A percentile compares a stretch with the other conserved stretches of the same genome.
These are phyloP conservation scores for Pseudocercospora cruenta DNA, from an alignment of 2,329 filamentous ascomycete species.

Conservation along the genomic window DNA sequence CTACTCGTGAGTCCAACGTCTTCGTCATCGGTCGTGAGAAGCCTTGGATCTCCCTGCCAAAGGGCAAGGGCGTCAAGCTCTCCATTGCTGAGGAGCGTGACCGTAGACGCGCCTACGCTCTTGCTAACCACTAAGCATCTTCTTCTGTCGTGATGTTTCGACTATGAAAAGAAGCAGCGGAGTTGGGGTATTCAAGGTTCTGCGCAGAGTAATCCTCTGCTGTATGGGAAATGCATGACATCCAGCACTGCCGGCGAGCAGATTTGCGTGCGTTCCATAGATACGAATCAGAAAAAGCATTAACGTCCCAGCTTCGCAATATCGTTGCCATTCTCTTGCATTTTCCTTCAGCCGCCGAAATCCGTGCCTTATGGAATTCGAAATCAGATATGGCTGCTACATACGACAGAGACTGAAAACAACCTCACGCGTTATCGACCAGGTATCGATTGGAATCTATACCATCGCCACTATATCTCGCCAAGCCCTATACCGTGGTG, in stretches of 20 bases:
- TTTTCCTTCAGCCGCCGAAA: too few species aligned
- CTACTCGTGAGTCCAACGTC: conserved; percentile 98
- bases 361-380: too few species aligned
- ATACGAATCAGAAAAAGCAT: conserved; percentile 22
- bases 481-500: too few species aligned
- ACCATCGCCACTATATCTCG: too few species aligned
- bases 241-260: conserved; percentile 18
- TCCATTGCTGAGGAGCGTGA: conserved; percentile 99
- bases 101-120: conserved; percentile 77
- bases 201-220: conserved; percentile 14
- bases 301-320: conserved; percentile 19
- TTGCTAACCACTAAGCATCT: conserved; percentile 44
- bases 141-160: conserved; percentile 10
- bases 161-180: conserved; percentile 19
- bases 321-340: too few species aligned
- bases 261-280: conserved; percentile 6
- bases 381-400: too few species aligned
- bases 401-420: too few species aligned
- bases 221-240: conserved; percentile 21
- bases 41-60: conserved; percentile 98
- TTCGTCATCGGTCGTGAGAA: conserved; percentile 99
- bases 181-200: conserved; percentile 22
- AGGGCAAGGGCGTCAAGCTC: conserved; percentile 99
- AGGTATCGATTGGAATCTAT: too few species aligned
- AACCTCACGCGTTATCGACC: too few species aligned